Evolutionary conservation across 352 stramenopile genomes (phyloP).

Genomic region (Achlya hypogyna): DNA sequence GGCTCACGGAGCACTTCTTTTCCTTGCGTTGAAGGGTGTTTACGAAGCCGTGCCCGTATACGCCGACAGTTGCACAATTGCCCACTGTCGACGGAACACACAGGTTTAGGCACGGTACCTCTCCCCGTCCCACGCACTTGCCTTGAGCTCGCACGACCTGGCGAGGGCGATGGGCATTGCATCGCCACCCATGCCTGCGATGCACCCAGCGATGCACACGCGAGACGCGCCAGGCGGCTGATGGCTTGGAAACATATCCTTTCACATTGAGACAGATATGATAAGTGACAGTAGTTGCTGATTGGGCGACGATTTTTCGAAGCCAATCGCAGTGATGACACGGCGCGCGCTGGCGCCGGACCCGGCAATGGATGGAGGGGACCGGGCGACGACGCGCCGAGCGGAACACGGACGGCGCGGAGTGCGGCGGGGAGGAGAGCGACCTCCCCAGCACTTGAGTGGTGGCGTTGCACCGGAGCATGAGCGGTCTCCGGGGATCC

Average conservation of each 20-base stretch:
- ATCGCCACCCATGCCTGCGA: neutral
- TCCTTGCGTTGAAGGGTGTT: neutral
- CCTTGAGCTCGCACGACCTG: neutral
- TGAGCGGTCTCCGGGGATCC: too few species aligned
- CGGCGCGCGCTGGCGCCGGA: neutral
- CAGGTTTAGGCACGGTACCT: too few species aligned
- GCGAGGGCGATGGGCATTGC: neutral
- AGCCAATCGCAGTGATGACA: neutral
- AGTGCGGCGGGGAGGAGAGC: too few species aligned
- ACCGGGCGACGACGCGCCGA: too few species aligned
- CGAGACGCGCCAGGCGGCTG: neutral
- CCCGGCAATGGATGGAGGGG: neutral
- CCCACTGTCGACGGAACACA: too few species aligned
- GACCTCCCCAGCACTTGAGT: too few species aligned
- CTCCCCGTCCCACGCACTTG: neutral
- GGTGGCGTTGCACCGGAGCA: too few species aligned
- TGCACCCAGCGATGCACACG: neutral
- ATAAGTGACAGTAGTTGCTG: neutral
- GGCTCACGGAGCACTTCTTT: too few species aligned
- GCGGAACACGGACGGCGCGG: too few species aligned
- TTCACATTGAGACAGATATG: neutral
- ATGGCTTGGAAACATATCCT: neutral
- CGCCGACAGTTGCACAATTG: neutral
- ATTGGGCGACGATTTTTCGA: neutral
- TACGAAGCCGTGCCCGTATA: neutral